phyloP scores from a whole-genome alignment of 148 eudicot species.

The Vaccinium darrowii region DNA sequence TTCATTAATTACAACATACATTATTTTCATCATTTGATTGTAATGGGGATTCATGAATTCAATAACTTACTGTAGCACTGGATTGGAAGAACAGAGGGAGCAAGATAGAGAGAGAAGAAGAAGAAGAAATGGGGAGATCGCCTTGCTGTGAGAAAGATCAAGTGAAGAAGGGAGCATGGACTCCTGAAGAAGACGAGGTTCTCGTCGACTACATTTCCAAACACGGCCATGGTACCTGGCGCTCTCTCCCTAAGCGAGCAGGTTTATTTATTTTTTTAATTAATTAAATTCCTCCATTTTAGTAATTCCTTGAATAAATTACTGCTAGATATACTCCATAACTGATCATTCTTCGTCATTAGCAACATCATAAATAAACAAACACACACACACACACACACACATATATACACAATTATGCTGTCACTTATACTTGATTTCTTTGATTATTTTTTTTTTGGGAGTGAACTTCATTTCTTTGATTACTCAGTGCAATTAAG shows the following conservation, averaged over 20 bases:
- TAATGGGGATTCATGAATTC: background rate
- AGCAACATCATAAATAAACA: background rate
- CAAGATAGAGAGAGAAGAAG: background rate
- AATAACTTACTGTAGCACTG: background rate
- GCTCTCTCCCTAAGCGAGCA: slow-evolving; percentile 26
- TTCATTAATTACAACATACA: background rate
- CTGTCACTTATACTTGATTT: background rate
- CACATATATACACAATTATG: no score
- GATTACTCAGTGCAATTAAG: background rate
- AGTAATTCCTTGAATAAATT: background rate
- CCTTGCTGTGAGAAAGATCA: slow-evolving; percentile 27
- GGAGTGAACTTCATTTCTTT: background rate
- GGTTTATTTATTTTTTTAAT: background rate
- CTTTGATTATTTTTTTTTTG: background rate
- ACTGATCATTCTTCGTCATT: background rate
- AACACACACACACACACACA: no score
- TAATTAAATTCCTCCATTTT: background rate
- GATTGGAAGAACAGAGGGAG: background rate
- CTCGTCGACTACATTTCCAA: slow-evolving; percentile 27
- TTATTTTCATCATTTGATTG: background rate
- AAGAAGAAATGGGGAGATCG: slow-evolving; percentile 19
- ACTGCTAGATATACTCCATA: background rate
- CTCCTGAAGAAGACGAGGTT: slow-evolving; percentile 27
- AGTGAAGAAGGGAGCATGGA: slow-evolving; percentile 31
- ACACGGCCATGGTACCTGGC: slow-evolving; percentile 28